phyloP scores from a whole-genome alignment of 1,284 basidiomycete species.

The Xerocomus nothofagi region DNA sequence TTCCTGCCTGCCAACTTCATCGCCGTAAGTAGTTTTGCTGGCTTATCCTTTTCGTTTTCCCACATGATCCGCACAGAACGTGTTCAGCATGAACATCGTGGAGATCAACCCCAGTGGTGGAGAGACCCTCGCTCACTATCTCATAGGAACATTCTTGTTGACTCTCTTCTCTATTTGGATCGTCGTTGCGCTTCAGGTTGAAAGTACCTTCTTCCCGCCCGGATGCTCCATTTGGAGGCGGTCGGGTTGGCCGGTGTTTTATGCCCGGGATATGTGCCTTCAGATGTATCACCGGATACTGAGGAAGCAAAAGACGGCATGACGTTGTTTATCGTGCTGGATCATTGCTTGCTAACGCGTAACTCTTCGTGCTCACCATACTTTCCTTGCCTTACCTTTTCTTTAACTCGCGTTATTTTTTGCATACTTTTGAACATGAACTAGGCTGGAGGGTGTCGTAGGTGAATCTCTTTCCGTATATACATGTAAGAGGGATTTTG shows the following conservation, averaged over 20 bases:
- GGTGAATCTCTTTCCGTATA: neutral
- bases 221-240: slow-evolving; percentile 24
- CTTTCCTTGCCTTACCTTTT: neutral
- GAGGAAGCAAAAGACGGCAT: slow-evolving; percentile 12
- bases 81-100: slow-evolving; percentile 51
- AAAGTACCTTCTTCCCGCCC: slow-evolving; percentile 25
- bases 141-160: slow-evolving; percentile 42
- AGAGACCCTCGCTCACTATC: slow-evolving; percentile 42
- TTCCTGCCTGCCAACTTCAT: slow-evolving; percentile 56
- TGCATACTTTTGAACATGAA: neutral
- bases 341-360: too few species aligned
- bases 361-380: neutral
- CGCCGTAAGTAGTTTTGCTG: slow-evolving; percentile 40
- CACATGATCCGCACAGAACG: slow-evolving; percentile 25
- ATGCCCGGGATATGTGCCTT: neutral
- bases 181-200: slow-evolving; percentile 27
- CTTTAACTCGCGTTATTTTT: neutral
- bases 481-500: neutral
- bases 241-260: slow-evolving; percentile 24
- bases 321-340: neutral
- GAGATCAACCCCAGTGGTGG: slow-evolving; percentile 35
- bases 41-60: neutral
- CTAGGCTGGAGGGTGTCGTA: neutral
- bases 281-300: neutral
- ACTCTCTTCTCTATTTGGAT: slow-evolving; percentile 50